phyloP scores from a whole-genome alignment of 1,284 basidiomycete species.

The Sphagnurus paluster region DNA sequence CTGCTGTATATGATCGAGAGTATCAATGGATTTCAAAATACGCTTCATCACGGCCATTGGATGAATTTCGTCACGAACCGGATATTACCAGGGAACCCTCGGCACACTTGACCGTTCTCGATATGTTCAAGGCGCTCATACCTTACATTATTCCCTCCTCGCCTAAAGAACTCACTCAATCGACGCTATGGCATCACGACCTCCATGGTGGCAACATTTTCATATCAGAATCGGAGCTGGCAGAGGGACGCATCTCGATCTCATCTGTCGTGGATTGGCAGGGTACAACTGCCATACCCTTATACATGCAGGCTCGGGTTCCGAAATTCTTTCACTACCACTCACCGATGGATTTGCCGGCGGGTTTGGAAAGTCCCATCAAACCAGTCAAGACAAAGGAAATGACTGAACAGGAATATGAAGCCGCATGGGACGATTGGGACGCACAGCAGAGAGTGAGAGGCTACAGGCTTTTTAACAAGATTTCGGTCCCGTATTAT shows the following conservation, averaged over 20 bases:
- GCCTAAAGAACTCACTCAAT: slow-evolving; percentile 12
- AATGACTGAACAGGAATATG: too few species aligned
- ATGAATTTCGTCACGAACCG: slow-evolving; percentile 22
- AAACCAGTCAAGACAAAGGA: too few species aligned
- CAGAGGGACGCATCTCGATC: slow-evolving; percentile 15
- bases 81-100: neutral
- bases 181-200: slow-evolving; percentile 34
- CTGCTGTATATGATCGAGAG: slow-evolving; percentile 1
- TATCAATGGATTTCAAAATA: neutral
- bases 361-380: too few species aligned
- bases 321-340: too few species aligned
- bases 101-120: slow-evolving; percentile 12
- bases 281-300: slow-evolving; percentile 13
- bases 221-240: slow-evolving; percentile 17
- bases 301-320: slow-evolving; percentile 6
- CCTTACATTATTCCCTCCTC: slow-evolving; percentile 24
- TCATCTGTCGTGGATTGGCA: slow-evolving; percentile 34
- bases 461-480: too few species aligned
- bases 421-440: too few species aligned
- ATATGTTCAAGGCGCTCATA: slow-evolving; percentile 21
- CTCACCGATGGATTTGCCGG: too few species aligned
- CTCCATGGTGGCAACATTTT: slow-evolving; percentile 30
- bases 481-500: too few species aligned
- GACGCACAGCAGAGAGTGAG: too few species aligned
- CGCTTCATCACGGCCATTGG: slow-evolving; percentile 14